Base-by-base conservation (phyloP, 1,284 basidiomycete species). In the Cryptococcus hybrid region DNA sequence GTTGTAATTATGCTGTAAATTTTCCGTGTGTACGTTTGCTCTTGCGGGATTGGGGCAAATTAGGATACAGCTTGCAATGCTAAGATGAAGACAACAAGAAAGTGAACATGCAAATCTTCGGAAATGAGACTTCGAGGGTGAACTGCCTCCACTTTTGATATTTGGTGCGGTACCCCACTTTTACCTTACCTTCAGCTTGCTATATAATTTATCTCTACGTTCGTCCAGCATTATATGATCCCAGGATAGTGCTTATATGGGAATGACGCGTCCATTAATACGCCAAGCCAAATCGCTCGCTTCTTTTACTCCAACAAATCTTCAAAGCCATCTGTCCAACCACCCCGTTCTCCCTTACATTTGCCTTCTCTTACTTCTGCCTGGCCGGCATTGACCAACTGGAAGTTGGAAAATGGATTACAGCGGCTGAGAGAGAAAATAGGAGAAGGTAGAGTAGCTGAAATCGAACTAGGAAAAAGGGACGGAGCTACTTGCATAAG, bases 341-440 rank as follows among this genome's bases (percentile, higher is more conserved):
- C 11, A 52, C 3, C 18, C 45, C 5, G 57, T 64, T 4, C 47
- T 34, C 63, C 71, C 6, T 61, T 74, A 9, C 59, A 66, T 42
- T 55, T 73, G n/a, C 58, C 63, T 5, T 50, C 57, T 13, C 60
- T 72, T 8, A 57, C 61, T 9, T 18, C 50, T 24, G 40, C 54
- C 34, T 73, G 70, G 70, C 62, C 63, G 1, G 69, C 66, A 7
- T 8, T 59, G 30, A 82, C 80, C 4, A 38, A 36, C 47, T 93
- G 89, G 75, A 91, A 76, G 67, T 84, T 90, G n/a, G 18, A 50
- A 24, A 55, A 66, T 54, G 56, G 56, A 47, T 50, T 69, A 36
- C 15, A 13, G 9, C 56, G 36, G n/a, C 42, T 67, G 5, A 43
- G 65, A 15, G 49, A 60, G 0, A 54, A 30, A 3, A 59, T 72